Percentiles rank a stretch among this genome's conserved stretches.
Evolutionary conservation across 2,329 filamentous ascomycete species (phyloP).

Genomic region (Fusarium coicis): DNA sequence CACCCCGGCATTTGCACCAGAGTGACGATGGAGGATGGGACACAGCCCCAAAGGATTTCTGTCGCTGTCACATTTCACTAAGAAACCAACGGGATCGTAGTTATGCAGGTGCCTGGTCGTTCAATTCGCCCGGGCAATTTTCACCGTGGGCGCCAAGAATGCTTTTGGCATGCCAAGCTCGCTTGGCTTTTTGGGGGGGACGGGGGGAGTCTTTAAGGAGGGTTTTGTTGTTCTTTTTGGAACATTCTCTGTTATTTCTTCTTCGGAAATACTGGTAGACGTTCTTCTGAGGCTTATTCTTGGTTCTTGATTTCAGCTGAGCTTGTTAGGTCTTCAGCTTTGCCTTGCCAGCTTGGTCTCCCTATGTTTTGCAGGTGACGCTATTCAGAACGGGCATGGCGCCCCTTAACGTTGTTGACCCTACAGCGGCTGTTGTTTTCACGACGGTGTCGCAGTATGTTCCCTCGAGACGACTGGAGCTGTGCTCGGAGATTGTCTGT

Average conservation of each 20-base stretch:
- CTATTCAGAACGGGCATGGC: not conserved
- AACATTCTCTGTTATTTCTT: not conserved
- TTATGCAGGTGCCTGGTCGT: not conserved
- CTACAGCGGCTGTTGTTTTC: constrained; percentile 41
- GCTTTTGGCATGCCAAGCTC: constrained; percentile 6
- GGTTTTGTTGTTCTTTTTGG: not conserved
- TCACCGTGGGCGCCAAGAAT: constrained; percentile 5
- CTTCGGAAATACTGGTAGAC: too few relatives aligned
- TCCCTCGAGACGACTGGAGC: constrained; percentile 37
- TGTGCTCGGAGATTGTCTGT: constrained; percentile 48
- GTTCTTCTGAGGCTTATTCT: too few relatives aligned
- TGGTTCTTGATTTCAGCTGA: not conserved
- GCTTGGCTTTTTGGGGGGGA: not conserved
- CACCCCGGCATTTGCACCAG: not conserved
- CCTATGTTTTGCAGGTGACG: not conserved
- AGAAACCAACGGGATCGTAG: not conserved
- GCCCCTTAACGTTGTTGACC: not conserved
- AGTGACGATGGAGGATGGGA: not conserved
- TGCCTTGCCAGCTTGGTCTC: rapidly evolving
- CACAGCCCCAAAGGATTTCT: not conserved
- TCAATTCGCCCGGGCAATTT: not conserved
- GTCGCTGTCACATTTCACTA: not conserved
- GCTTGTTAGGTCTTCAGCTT: not conserved
- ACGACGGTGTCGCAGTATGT: constrained; percentile 36
- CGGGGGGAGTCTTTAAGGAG: not conserved